Evolutionary conservation across 192 early-diverging fungal species (phyloP), one percentile per base, ranked within the genome.

Genomic region (Helicostylum pulchrum): DNA sequence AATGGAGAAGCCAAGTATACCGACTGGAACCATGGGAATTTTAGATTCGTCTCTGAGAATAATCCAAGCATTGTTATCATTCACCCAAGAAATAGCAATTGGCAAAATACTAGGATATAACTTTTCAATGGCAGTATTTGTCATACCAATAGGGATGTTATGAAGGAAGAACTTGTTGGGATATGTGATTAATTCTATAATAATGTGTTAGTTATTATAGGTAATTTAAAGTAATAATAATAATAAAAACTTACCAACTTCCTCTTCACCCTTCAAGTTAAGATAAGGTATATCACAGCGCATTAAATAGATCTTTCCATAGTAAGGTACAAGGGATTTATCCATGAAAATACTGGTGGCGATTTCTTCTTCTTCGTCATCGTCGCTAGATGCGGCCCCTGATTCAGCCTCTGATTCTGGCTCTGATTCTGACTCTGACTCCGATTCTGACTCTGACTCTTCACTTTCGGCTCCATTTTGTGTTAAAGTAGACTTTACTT

Each of bases 271-370:
- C 4, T 60, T 61, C 15, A 93, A 52, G 65, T 90, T 70, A 53
- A 92, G 46, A 51, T 69, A 80, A 3, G 77, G 78, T 12, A 86
- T 72, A 49, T 89, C 86, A 26, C 77, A 83, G 23, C 86, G 72
- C 86, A 92, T 89, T 43, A 92, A 58, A 64, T 83, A 80, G 4
- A 93, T 31, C 52, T 84, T 78, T 67, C 90, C 91, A 53, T 80
- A 70, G 19, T 64, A 70, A 20, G 68, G 61, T 23, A 20, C 8
- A 20, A 68, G 15, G 1, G 67, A 62, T 17, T 50, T 30, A 3
- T 60, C 44, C 32, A 48, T 21, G 12, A 52, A 61, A 7, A 53
- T 42, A 30, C 12, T 53, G 2, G 36, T 8, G 1, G 39, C 42
- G 68, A 46, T 15, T 66, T 71, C 7, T 70, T 63, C 2, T 52